Base-by-base conservation (phyloP, 2,329 filamentous ascomycete genomes). In the Stromatinia cepivora region DNA sequence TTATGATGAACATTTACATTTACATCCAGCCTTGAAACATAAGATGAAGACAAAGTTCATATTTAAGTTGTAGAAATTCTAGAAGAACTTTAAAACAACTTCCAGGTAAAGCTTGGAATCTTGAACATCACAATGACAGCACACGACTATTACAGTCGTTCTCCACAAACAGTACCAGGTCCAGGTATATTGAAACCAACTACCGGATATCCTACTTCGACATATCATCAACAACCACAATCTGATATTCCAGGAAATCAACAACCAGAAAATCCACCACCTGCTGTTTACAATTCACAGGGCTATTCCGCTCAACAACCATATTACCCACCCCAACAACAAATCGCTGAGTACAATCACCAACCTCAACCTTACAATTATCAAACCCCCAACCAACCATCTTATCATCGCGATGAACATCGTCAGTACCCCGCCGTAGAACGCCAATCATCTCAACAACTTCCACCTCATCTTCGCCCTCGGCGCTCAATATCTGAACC, bases 401-500 rank as follows among this genome's bases (percentile, higher is more conserved):
- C 28, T 45, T 46, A 28, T 34, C 25, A 50, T 15, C 15, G 42
- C 22, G 53, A 66, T 66, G 28, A 4, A 48, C 20, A 15, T 3
- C 7, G 34, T 48, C 58, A 34, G 48, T 25, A 62, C 4, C 42
- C 45, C 25, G 28, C 28, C 42, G 20, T 48, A 20, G 58, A 34
- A 48, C 28, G 42, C 4, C 58, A 34, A n/a, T 34, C 53, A 5
- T 58, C 48, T 50, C 42, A 28, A 45, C 57, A 66, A 17, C 53
- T 56, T 15, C 53, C 64, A 11, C 64, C 42, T 36, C 69, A 67
- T 53, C 58, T 71, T 28, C 63, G 66, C 15, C 53, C 68, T n/a
- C 25, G 62, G 52, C 71, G 73, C 48, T 73, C 73, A 1, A 65
- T 64, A 46, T 74, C 73, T n/a, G 72, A 74, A 53, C 73, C 73